These are phyloP conservation scores for Bidens hawaiensis DNA, from an alignment of 140 eudicot species.

Conservation along the genomic window DNA sequence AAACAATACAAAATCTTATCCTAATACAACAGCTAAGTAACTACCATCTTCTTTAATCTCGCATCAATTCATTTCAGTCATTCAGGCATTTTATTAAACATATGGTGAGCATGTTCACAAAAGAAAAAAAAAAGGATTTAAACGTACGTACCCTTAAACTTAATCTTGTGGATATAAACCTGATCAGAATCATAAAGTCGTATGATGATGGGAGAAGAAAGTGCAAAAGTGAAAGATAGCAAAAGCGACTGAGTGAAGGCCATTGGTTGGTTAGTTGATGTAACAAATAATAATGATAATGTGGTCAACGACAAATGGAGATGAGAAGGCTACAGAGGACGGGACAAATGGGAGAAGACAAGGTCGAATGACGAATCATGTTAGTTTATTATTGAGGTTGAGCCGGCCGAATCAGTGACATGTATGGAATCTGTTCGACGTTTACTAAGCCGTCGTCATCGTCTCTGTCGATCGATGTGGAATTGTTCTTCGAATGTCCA, in stretches of 20 bases:
- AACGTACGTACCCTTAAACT: constrained; percentile 21
- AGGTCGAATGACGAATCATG: too few relatives aligned
- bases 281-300: constrained; percentile 8
- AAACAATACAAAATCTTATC: background rate
- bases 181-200: constrained; percentile 9
- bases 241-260: constrained; percentile 15
- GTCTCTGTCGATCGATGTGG: constrained; percentile 18
- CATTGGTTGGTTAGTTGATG: constrained; percentile 27
- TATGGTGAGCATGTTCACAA: background rate
- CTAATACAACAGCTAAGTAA: background rate
- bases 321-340: constrained; percentile 14
- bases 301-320: constrained; percentile 10
- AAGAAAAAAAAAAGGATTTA: background rate
- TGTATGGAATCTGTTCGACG: constrained; percentile 3
- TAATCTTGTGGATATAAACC: constrained; percentile 3
- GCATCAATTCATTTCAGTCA: background rate
- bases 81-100: constrained; percentile 9
- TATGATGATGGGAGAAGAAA: background rate
- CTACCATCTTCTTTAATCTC: constrained; percentile 1
- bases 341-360: constrained; percentile 46
- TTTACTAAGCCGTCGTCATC: constrained; percentile 21
- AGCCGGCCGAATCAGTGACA: constrained; percentile 21
- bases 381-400: constrained; percentile 17
- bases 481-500: constrained; percentile 17
- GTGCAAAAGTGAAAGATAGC: constrained; percentile 17